Conservation (phyloP, 163 green algal species). For the Scenedesmus sp. region DNA sequence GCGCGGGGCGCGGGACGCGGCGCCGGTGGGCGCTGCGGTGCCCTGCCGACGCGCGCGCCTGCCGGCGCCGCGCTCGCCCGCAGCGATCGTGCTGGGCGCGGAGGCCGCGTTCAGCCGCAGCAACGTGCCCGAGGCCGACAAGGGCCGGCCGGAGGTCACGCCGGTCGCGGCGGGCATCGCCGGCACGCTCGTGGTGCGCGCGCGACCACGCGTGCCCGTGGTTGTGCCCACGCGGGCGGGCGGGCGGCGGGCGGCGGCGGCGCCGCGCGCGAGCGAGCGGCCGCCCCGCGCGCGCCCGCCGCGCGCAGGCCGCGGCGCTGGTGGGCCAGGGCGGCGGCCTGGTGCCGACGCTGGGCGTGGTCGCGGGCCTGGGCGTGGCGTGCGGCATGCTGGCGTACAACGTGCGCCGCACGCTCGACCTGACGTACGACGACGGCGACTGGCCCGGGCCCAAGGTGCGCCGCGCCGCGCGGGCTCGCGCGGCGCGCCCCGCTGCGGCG, state of each 20-base stretch:
- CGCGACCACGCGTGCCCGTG: background rate
- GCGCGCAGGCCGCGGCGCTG: constrained; percentile 25
- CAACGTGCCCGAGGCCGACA: constrained; percentile 38
- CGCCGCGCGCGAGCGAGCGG: background rate
- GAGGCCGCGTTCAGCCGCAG: constrained; percentile 38
- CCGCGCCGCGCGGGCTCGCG: background rate
- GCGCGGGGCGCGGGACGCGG: no score
- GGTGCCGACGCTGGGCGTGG: constrained; percentile 17
- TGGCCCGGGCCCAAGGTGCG: constrained; percentile 24
- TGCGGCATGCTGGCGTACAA: constrained; percentile 37
- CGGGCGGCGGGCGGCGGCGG: no score
- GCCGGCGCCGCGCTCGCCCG: background rate
- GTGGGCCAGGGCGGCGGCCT: constrained; percentile 11
- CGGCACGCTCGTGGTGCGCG: constrained; percentile 31
- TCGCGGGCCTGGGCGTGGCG: constrained; percentile 10
- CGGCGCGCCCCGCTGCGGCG: background rate
- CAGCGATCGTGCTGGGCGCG: constrained; percentile 41
- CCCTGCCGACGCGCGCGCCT: no score
- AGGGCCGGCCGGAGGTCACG: constrained; percentile 27
- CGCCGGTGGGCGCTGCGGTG: no score
- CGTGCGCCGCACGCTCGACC: background rate
- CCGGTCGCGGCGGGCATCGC: constrained; percentile 33
- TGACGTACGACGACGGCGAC: constrained; percentile 36
- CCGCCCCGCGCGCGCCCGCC: background rate
- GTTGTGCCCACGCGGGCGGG: background rate